phyloP scores from a whole-genome alignment of 1,284 basidiomycete genomes.

The Somion occarium region DNA sequence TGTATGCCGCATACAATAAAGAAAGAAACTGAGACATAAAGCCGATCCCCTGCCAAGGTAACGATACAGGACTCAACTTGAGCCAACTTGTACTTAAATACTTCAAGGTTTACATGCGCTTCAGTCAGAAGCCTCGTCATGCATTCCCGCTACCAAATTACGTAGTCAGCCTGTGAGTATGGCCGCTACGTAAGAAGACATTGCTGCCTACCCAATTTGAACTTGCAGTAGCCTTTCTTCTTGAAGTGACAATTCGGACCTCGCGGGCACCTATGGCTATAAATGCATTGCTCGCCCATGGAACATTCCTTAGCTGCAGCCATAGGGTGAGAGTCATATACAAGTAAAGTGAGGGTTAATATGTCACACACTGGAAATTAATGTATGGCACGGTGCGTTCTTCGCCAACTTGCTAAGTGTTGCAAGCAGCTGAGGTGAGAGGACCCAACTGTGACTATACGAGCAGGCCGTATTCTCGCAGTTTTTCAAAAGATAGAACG shows the following conservation, averaged over 20 bases:
- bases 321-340: neutral
- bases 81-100: neutral
- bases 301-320: neutral
- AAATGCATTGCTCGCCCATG: neutral
- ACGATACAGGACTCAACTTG: neutral
- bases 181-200: too few relatives aligned
- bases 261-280: slow-evolving; percentile 2
- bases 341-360: neutral
- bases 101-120: neutral
- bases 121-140: neutral
- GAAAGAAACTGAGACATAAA: too few relatives aligned
- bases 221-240: slow-evolving; percentile 34
- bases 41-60: too few relatives aligned
- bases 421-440: neutral
- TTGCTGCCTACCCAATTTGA: slow-evolving; percentile 50
- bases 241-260: neutral
- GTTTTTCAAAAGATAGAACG: neutral
- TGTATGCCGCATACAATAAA: too few relatives aligned
- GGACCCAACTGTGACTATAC: neutral
- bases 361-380: neutral
- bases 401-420: neutral
- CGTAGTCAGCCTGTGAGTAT: neutral
- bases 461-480: neutral
- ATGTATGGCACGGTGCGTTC: neutral
- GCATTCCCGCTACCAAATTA: neutral